These are phyloP conservation scores for Ustilago hordei DNA, from an alignment of 1,284 basidiomycete species.

Conservation along the genomic window DNA sequence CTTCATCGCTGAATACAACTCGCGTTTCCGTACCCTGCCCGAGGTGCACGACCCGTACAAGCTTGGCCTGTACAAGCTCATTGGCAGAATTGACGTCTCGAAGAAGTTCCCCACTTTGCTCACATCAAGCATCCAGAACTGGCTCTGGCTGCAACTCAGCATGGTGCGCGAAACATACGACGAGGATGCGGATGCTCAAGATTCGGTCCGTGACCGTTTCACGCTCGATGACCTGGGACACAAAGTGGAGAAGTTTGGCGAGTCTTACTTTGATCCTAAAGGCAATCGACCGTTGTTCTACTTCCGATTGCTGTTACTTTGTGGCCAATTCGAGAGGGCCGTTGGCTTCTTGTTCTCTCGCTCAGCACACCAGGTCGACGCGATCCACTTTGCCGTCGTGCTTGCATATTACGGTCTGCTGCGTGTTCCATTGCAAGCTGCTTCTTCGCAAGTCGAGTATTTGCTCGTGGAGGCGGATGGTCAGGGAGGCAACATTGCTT, in stretches of 20 bases:
- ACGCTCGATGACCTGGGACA: constrained; percentile 84
- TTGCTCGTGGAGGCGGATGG: constrained; percentile 39
- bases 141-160: constrained; percentile 96
- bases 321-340: constrained; percentile 94
- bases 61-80: constrained; percentile 91
- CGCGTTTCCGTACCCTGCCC: constrained; percentile 75
- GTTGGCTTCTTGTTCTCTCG: constrained; percentile 90
- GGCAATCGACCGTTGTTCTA: constrained; percentile 78
- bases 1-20: constrained; percentile 88
- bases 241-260: constrained; percentile 80
- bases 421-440: constrained; percentile 81
- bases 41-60: constrained; percentile 87
- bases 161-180: constrained; percentile 74
- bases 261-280: constrained; percentile 88
- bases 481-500: constrained; percentile 57
- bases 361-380: constrained; percentile 88
- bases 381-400: constrained; percentile 91
- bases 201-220: constrained; percentile 71
- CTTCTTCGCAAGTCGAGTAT: constrained; percentile 77
- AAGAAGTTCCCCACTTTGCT: constrained; percentile 85
- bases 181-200: constrained; percentile 52
- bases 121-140: constrained; percentile 93
- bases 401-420: constrained; percentile 93
- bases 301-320: constrained; percentile 90
- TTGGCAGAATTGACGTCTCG: constrained; percentile 89